These are phyloP conservation scores for Curvularia sp. DNA, from an alignment of 2,329 filamentous ascomycete species.

Conservation along the genomic window DNA sequence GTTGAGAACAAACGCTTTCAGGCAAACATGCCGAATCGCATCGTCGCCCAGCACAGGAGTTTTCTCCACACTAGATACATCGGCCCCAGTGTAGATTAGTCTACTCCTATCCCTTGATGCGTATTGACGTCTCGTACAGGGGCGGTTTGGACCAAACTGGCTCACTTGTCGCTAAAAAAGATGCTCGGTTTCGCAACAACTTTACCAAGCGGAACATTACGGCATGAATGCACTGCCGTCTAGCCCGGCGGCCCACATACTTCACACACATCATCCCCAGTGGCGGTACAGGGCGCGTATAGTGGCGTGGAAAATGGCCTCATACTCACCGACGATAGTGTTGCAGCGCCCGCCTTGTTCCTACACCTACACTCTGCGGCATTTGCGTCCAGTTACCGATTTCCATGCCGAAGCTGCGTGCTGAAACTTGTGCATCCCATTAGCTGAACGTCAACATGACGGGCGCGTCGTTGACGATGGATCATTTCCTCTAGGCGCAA, in stretches of 20 bases:
- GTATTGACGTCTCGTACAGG: conserved; percentile 34
- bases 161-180: conserved; percentile 24
- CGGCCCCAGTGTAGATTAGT: conserved; percentile 30
- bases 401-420: conserved; percentile 52
- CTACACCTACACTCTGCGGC: not conserved
- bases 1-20: conserved; percentile 25
- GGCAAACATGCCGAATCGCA: conserved; percentile 29
- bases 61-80: conserved; percentile 29
- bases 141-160: conserved; percentile 23
- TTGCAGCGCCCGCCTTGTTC: conserved; percentile 11
- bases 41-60: conserved; percentile 28
- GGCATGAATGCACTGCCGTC: conserved; percentile 35
- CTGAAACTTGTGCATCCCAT: conserved; percentile 73
- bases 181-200: conserved; percentile 26
- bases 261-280: conserved; percentile 42
- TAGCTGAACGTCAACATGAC: conserved; percentile 20
- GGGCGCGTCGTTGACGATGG: not conserved
- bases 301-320: conserved; percentile 20
- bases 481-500: conserved; percentile 13
- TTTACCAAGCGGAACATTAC: conserved; percentile 21
- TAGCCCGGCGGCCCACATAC: conserved; percentile 35
- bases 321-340: conserved; percentile 14
- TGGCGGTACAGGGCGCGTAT: conserved; percentile 37
- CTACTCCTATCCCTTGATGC: conserved; percentile 25
- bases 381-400: conserved; percentile 15